Evolutionary conservation across 805 yeast genomes (phyloP), one percentile per base, ranked within the genome.

Genomic region (Barnettozyma sucrosica): DNA sequence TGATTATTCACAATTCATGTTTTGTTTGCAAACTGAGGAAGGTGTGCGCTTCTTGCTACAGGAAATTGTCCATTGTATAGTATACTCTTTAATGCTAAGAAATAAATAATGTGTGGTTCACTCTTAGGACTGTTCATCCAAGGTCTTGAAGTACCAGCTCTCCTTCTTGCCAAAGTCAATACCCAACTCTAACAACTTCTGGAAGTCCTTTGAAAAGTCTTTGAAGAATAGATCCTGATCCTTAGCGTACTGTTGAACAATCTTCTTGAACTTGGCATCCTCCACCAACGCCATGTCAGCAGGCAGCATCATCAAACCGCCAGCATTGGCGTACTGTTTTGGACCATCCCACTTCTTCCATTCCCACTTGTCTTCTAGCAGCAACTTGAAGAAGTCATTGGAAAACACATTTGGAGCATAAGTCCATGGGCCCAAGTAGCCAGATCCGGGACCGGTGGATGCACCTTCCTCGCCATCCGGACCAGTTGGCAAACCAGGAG

Each of bases 391-490:
- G 64, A 85, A 88, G 37, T 86, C 87, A 68, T 88, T 89, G 45
- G 82, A 73, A 63, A 89, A 84, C 53, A 71, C 66, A 26, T 84
- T 85, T 47, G 93, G 88, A 36, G 85, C 78, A 47, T 83, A 84
- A 34, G 92, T 90, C 96, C 96, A 88, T 51, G 92, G 89, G 13
- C 96, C 95, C 54, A 85, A 93, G 69, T 74, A 89, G 2, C 95
- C 95, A 20, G 89, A 78, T 51, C 81, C 77, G 53, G 74, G 63
- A 11, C 53, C 53, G 10, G 52, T 47, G 7, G 57, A 49, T 7
- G 43, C 32, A 18, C 45, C 51, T 30, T 51, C 55, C 14, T 55
- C 56, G 10, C 43, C 53, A 32, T 44, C 49, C 5, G 28, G 33
- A 30, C 44, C 46, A 18, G 43, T 46, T 40, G 61, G 61, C 19